A percentile compares a stretch with the other conserved stretches of the same genome.
Conservation (phyloP, 2,329 filamentous ascomycete genomes). For the Penicillium aurantiogriseum region DNA sequence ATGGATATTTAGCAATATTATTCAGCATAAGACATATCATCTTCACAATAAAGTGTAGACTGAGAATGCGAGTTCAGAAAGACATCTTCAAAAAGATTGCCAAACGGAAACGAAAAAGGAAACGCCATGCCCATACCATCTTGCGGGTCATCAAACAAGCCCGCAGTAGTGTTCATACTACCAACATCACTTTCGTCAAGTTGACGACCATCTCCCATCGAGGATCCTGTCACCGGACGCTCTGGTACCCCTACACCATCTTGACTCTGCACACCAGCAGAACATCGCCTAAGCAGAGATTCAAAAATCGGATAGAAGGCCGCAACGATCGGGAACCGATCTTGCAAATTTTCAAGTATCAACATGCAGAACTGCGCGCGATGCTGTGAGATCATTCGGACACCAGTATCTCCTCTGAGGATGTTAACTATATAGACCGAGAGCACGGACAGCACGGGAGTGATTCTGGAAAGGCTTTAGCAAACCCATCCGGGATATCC, state of each 20-base stretch:
- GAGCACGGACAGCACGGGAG: constrained; percentile 14
- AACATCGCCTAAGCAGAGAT: constrained; percentile 5
- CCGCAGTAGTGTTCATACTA: background rate
- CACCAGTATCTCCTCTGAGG: constrained; percentile 9
- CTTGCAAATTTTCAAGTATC: constrained; percentile 22
- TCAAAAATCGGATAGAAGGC: constrained; percentile 17
- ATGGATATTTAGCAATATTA: background rate
- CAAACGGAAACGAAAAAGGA: constrained; percentile 15
- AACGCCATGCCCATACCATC: constrained; percentile 5
- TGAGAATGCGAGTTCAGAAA: constrained; percentile 9
- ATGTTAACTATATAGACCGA: constrained; percentile 20
- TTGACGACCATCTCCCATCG: background rate
- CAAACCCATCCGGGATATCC: too few species aligned
- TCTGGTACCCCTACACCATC: background rate
- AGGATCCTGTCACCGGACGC: background rate
- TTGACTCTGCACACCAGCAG: background rate
- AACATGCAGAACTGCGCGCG: constrained; percentile 26
- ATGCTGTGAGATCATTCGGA: constrained; percentile 24
- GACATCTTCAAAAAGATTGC: constrained; percentile 15
- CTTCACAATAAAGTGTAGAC: background rate
- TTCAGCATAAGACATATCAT: background rate
- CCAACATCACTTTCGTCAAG: background rate
- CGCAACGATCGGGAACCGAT: constrained; percentile 19
- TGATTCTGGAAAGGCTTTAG: constrained; percentile 9
- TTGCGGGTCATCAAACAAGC: constrained; percentile 10